Evolutionary conservation across 2,329 filamentous ascomycete genomes (phyloP).

Genomic region (Ploettnerulaceae sp.): DNA sequence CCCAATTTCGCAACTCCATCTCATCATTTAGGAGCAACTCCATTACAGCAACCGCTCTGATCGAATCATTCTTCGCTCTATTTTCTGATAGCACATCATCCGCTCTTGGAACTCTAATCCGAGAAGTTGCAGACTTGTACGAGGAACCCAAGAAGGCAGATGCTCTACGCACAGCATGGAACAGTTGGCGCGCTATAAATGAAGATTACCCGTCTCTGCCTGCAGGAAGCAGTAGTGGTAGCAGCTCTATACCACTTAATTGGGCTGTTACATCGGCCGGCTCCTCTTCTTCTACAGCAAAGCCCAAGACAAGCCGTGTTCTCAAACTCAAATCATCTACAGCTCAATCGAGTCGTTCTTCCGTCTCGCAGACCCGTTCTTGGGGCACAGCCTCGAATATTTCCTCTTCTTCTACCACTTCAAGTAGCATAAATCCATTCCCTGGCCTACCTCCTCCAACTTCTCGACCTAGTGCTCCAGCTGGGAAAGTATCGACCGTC

Average conservation of each 20-base stretch:
- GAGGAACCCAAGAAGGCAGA: constrained; percentile 74
- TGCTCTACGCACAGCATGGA: constrained; percentile 76
- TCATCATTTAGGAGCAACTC: constrained; percentile 69
- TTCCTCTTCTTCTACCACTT: constrained; percentile 34
- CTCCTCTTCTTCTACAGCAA: constrained; percentile 22
- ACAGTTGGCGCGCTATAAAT: constrained; percentile 92
- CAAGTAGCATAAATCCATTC: constrained; percentile 38
- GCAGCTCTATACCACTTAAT: constrained; percentile 29
- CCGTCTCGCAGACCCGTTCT: constrained; percentile 51
- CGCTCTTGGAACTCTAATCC: constrained; percentile 81
- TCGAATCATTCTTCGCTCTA: constrained; percentile 82
- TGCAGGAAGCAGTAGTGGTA: constrained; percentile 56
- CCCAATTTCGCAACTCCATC: constrained; percentile 72
- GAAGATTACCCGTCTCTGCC: constrained; percentile 92
- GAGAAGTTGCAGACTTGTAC: constrained; percentile 89
- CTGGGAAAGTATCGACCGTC: constrained; percentile 31
- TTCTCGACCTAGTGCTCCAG: constrained; percentile 16
- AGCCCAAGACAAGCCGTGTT: constrained; percentile 50
- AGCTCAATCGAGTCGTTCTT: constrained; percentile 59
- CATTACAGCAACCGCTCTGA: constrained; percentile 69
- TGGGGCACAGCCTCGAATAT: constrained; percentile 44
- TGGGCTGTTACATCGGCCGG: constrained; percentile 30
- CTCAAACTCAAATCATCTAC: constrained; percentile 66
- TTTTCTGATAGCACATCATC: constrained; percentile 73
- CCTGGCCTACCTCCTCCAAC: constrained; percentile 38